phyloP scores from a whole-genome alignment of 495 filamentous ascomycete genomes.

The Penicillium diatomitis region DNA sequence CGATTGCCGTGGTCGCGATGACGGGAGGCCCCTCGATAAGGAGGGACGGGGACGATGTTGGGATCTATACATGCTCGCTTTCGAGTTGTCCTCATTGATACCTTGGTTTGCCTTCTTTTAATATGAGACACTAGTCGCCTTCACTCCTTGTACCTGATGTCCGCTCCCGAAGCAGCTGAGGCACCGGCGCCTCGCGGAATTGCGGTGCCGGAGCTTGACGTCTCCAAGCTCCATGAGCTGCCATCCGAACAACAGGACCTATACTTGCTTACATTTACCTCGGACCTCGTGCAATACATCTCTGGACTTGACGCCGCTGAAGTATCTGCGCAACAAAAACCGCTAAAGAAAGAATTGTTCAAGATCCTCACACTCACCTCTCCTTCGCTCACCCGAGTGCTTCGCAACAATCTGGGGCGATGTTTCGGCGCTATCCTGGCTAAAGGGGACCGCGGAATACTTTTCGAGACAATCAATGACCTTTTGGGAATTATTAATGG shows the following conservation, averaged over 20 bases:
- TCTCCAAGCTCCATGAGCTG: conserved; percentile 78
- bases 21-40: conserved; percentile 21
- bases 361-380: conserved; percentile 81
- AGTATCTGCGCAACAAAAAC: conserved; percentile 77
- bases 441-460: conserved; percentile 80
- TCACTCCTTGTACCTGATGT: conserved; percentile 24
- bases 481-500: conserved; percentile 64
- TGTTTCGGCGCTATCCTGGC: conserved; percentile 76
- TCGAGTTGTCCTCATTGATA: background rate
- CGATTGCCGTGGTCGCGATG: conserved; percentile 20
- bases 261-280: conserved; percentile 81
- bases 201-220: conserved; percentile 59
- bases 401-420: conserved; percentile 78
- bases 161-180: conserved; percentile 26
- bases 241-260: conserved; percentile 94
- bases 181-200: conserved; percentile 22
- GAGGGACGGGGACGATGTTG: conserved; percentile 8
- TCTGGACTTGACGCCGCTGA: conserved; percentile 62
- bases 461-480: conserved; percentile 93
- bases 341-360: conserved; percentile 82
- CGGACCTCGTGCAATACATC: conserved; percentile 73
- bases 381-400: conserved; percentile 77
- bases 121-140: conserved; percentile 18
- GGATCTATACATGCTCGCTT: conserved; percentile 1
- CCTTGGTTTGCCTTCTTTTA: conserved; percentile 1